A percentile compares a stretch with the other conserved stretches of the same genome.
These are phyloP conservation scores for Combretum micranthum DNA, from an alignment of 345 rosid species.

Conservation along the genomic window DNA sequence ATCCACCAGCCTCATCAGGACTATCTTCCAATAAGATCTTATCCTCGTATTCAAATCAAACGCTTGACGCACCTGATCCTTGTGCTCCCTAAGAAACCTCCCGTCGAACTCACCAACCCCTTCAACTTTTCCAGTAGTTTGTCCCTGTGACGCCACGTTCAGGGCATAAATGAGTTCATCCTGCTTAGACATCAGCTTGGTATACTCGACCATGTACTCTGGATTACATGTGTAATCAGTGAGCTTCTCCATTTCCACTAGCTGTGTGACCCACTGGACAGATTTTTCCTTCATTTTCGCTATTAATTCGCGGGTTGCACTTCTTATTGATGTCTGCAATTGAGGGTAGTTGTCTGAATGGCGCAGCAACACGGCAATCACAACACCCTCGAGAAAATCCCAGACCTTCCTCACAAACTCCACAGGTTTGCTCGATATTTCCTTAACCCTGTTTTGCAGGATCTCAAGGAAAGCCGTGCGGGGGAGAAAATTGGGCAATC, in stretches of 20 bases:
- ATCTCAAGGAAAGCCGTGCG: conserved; percentile 14
- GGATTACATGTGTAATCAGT: conserved; percentile 28
- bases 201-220: conserved; percentile 22
- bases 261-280: conserved; percentile 16
- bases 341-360: conserved; percentile 17
- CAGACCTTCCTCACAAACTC: conserved; percentile 15
- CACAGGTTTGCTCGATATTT: conserved; percentile 9
- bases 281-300: conserved; percentile 25
- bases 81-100: background rate
- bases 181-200: conserved; percentile 10
- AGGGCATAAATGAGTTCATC: background rate
- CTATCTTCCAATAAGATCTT: conserved; percentile 25
- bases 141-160: background rate
- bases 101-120: conserved; percentile 13
- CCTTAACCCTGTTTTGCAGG: conserved; percentile 16
- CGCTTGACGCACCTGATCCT: conserved; percentile 4
- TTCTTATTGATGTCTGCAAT: conserved; percentile 7
- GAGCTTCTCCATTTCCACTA: conserved; percentile 27
- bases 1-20: conserved; percentile 23
- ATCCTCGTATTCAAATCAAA: conserved; percentile 24
- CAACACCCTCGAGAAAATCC: conserved; percentile 17
- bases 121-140: background rate
- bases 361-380: conserved; percentile 10
- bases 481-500: conserved; percentile 29
- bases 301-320: conserved; percentile 19